Percentiles rank a stretch among this genome's conserved stretches.
Conservation (phyloP, 2,329 filamentous ascomycete species). For the Arthrobotrys sinensis region DNA sequence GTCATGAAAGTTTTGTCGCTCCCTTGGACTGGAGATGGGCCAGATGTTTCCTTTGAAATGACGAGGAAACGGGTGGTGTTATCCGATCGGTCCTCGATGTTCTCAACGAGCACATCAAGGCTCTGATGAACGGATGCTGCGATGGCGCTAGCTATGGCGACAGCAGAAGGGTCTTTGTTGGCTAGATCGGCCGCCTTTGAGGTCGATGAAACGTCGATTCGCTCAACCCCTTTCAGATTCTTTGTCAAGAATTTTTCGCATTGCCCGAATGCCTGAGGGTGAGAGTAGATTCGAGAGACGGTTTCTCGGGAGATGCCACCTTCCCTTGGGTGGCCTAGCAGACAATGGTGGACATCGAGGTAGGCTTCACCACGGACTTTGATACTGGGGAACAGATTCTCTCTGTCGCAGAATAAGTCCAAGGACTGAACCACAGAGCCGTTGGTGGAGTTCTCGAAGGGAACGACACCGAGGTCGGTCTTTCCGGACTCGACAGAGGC, state of each 20-base stretch:
- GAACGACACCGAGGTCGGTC: slow-evolving; percentile 83
- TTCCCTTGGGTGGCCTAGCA: slow-evolving; percentile 76
- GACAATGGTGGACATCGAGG: slow-evolving; percentile 87
- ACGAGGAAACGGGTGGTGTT: slow-evolving; percentile 87
- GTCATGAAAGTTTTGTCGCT: slow-evolving; percentile 73
- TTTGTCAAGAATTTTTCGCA: slow-evolving; percentile 81
- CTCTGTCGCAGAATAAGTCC: slow-evolving; percentile 86
- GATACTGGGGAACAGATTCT: slow-evolving; percentile 76
- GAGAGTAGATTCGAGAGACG: slow-evolving; percentile 86
- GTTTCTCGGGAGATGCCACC: slow-evolving; percentile 68
- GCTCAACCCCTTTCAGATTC: slow-evolving; percentile 81
- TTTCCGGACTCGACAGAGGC: slow-evolving; percentile 78
- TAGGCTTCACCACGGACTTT: slow-evolving; percentile 87
- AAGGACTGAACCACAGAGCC: slow-evolving; percentile 91
- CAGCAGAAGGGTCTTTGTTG: slow-evolving; percentile 73
- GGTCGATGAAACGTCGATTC: slow-evolving; percentile 87
- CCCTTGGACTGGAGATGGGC: slow-evolving; percentile 29
- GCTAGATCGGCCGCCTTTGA: slow-evolving; percentile 87
- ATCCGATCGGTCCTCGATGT: slow-evolving; percentile 80
- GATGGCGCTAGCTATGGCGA: slow-evolving; percentile 83
- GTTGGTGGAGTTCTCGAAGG: slow-evolving; percentile 96
- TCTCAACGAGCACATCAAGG: slow-evolving; percentile 74
- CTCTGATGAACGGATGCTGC: slow-evolving; percentile 77
- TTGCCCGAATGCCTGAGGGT: slow-evolving; percentile 96
- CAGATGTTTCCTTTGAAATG: slow-evolving; percentile 68